Evolutionary conservation across 2,329 filamentous ascomycete species (phyloP).

Genomic region (Catunica adiposa): DNA sequence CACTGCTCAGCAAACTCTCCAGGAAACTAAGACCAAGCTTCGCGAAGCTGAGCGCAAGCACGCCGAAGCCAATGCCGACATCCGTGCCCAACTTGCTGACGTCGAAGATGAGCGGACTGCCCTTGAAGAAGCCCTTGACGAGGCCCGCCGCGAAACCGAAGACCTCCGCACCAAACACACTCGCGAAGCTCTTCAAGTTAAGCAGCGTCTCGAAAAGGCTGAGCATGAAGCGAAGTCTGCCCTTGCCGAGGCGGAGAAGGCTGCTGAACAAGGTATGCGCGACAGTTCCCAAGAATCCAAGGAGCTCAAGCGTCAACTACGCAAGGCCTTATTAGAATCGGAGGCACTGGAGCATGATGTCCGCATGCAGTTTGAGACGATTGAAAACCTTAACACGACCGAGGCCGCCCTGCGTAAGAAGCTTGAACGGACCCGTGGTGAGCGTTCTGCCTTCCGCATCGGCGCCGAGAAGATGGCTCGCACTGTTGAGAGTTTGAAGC

Average conservation of each 20-base stretch:
- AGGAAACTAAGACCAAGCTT: conserved; percentile 34
- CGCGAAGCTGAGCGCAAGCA: conserved; percentile 35
- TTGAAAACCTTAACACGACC: conserved; percentile 38
- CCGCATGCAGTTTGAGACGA: conserved; percentile 48
- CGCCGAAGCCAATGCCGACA: conserved; percentile 26
- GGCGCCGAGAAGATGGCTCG: conserved; percentile 38
- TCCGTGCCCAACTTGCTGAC: conserved; percentile 39
- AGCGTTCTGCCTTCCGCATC: conserved; percentile 40
- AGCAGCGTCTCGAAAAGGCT: conserved; percentile 34
- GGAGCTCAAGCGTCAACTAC: conserved; percentile 43
- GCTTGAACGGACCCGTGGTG: conserved; percentile 51
- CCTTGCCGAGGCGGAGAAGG: conserved; percentile 21
- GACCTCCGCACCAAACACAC: conserved; percentile 29
- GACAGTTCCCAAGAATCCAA: conserved; percentile 35
- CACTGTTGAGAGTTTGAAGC: conserved; percentile 32
- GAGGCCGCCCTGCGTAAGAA: conserved; percentile 47
- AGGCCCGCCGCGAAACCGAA: conserved; percentile 35
- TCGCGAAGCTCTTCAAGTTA: conserved; percentile 27
- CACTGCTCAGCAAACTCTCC: conserved; percentile 40
- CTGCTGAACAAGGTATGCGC: conserved; percentile 18
- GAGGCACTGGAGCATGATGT: conserved; percentile 60
- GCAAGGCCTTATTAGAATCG: conserved; percentile 44
- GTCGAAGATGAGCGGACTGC: conserved; percentile 42
- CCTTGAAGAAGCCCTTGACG: conserved; percentile 41
- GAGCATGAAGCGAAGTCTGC: conserved; percentile 28